These are phyloP conservation scores for Aspergillus transmontanensis DNA, from an alignment of 2,329 filamentous ascomycete species.

Conservation along the genomic window DNA sequence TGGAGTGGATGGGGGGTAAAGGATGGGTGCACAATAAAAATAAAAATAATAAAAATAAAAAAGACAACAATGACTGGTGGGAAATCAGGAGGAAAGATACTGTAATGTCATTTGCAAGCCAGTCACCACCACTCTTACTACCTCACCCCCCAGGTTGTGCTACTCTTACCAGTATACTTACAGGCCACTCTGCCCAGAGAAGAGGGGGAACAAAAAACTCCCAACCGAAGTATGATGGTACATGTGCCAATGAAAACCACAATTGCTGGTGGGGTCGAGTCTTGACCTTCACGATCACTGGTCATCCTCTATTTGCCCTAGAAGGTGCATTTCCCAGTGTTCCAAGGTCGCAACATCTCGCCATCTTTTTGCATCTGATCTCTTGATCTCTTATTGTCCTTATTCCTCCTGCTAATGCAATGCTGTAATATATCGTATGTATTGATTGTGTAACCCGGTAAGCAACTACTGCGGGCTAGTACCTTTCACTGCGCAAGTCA, in stretches of 20 bases:
- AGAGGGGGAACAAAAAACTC: conserved; percentile 5
- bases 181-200: background rate
- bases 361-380: conserved; percentile 3
- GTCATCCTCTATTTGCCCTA: background rate
- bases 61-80: conserved; percentile 1
- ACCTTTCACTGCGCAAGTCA: conserved; percentile 26
- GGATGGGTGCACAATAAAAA: background rate
- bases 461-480: conserved; percentile 9
- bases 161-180: background rate
- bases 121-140: background rate
- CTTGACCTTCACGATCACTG: conserved; percentile 6
- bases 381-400: background rate
- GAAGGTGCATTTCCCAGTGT: background rate
- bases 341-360: background rate
- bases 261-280: conserved; percentile 10
- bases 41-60: background rate
- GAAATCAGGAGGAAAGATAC: conserved; percentile 7
- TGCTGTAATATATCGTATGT: conserved; percentile 4
- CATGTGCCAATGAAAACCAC: conserved; percentile 14
- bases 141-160: background rate
- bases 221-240: conserved; percentile 13
- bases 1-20: background rate
- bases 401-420: background rate
- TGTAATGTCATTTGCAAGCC: conserved; percentile 8
- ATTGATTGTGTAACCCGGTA: conserved; percentile 11